phyloP scores from a whole-genome alignment of 2,329 filamentous ascomycete species.

The Trichoderma gracile region DNA sequence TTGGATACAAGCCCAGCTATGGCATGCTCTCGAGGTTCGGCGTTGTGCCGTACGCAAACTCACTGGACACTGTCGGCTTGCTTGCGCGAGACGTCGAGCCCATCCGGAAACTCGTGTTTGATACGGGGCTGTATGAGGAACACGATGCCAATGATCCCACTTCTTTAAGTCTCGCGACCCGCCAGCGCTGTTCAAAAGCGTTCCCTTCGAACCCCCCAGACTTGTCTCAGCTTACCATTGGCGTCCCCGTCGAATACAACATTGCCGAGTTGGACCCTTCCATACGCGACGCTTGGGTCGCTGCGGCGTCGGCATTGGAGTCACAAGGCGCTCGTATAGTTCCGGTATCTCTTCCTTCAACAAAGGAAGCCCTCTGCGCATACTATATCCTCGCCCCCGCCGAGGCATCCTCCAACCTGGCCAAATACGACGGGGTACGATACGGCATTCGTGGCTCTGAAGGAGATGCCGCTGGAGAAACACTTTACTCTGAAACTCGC shows the following conservation, averaged over 20 bases:
- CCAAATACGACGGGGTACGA: conserved; percentile 95
- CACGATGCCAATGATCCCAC: conserved; percentile 76
- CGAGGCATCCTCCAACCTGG: conserved; percentile 92
- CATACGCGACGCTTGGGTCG: conserved; percentile 70
- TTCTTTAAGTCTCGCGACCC: conserved; percentile 58
- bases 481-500: conserved; percentile 75
- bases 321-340: conserved; percentile 69
- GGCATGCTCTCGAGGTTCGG: conserved; percentile 83
- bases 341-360: conserved; percentile 78
- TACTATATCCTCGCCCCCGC: conserved; percentile 96
- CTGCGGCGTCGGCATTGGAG: conserved; percentile 60
- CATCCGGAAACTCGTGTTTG: conserved; percentile 56
- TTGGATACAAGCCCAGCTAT: conserved; percentile 92
- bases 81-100: conserved; percentile 57
- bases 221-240: conserved; percentile 48
- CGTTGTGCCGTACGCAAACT: conserved; percentile 90
- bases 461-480: conserved; percentile 58
- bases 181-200: conserved; percentile 48
- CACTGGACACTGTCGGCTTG: conserved; percentile 84
- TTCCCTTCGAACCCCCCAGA: conserved; percentile 31
- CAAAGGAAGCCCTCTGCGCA: conserved; percentile 80
- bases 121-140: conserved; percentile 48
- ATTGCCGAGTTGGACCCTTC: conserved; percentile 72
- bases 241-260: conserved; percentile 78
- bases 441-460: conserved; percentile 66